Conservation (phyloP, 805 yeast genomes). For the Scheffersomyces ergatensis region DNA sequence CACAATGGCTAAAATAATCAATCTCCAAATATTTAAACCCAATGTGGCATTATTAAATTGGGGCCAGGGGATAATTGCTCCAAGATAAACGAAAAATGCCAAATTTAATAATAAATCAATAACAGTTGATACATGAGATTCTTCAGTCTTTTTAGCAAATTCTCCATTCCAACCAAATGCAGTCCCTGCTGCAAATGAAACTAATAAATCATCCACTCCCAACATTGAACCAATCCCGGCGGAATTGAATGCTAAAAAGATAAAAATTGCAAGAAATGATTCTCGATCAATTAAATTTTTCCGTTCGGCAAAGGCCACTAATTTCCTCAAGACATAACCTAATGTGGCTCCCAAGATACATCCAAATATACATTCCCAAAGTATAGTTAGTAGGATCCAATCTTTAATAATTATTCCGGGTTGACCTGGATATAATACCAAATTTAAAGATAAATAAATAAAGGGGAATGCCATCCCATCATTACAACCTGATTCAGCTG, state of each 20-base stretch:
- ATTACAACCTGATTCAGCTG: conserved; percentile 88
- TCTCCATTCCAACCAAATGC: conserved; percentile 94
- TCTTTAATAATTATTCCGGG: conserved; percentile 70
- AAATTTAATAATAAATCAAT: conserved; percentile 80
- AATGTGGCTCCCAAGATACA: conserved; percentile 67
- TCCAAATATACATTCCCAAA: conserved; percentile 83
- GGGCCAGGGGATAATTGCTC: conserved; percentile 88
- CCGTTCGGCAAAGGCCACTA: conserved; percentile 71
- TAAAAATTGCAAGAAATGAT: conserved; percentile 80
- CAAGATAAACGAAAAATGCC: conserved; percentile 85
- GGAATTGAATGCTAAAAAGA: conserved; percentile 77
- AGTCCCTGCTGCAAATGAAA: conserved; percentile 89
- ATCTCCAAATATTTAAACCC: conserved; percentile 77
- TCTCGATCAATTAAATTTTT: conserved; percentile 78
- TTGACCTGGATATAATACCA: conserved; percentile 65
- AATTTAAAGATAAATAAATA: conserved; percentile 64
- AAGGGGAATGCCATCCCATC: conserved; percentile 98
- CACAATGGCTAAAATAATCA: conserved; percentile 70
- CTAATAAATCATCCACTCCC: conserved; percentile 86
- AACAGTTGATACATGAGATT: conserved; percentile 84
- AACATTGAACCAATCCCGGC: conserved; percentile 87
- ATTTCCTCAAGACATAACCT: conserved; percentile 69
- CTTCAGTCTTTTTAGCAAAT: conserved; percentile 80
- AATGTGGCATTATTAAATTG: conserved; percentile 59
- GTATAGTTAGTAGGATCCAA: conserved; percentile 73